A percentile compares a stretch with the other conserved stretches of the same genome.
Conservation (phyloP, 495 filamentous ascomycete species). For the Tuber aestivum region DNA sequence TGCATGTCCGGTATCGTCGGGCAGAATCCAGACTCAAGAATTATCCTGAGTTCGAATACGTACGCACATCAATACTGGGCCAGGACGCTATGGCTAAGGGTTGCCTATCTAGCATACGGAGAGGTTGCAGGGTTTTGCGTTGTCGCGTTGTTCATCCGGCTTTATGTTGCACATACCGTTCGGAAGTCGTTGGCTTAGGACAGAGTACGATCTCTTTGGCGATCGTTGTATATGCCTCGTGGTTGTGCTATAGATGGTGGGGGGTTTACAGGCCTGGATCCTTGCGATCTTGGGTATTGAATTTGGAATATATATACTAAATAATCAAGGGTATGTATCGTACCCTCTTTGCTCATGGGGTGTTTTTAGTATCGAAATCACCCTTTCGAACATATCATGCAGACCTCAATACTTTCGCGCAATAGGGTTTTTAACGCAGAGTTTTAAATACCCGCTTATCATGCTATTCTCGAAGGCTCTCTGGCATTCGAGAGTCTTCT, state of each 20-base stretch:
- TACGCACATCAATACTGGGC: conserved; percentile 35
- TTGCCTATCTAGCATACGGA: conserved; percentile 32
- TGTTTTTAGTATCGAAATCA: background rate
- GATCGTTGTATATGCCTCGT: background rate
- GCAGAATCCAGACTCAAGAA: conserved; percentile 15
- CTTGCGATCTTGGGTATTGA: background rate
- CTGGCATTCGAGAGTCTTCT: background rate
- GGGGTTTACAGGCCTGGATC: background rate
- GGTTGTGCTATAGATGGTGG: background rate
- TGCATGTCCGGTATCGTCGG: conserved; percentile 30
- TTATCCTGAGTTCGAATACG: conserved; percentile 32
- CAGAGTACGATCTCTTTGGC: background rate
- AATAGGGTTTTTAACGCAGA: background rate
- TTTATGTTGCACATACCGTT: conserved; percentile 27
- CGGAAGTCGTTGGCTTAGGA: conserved; percentile 15
- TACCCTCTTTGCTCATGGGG: background rate
- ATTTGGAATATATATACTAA: background rate
- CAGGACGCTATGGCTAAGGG: conserved; percentile 27
- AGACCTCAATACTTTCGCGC: background rate
- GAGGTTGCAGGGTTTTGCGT: conserved; percentile 29
- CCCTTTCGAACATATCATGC: background rate
- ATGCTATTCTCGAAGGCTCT: background rate
- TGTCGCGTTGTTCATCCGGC: conserved; percentile 23
- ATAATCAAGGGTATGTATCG: background rate
- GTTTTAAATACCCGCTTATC: background rate